Evolutionary conservation across 257 asterid genomes (phyloP).

Genomic region (Solanum infundibuliforme): DNA sequence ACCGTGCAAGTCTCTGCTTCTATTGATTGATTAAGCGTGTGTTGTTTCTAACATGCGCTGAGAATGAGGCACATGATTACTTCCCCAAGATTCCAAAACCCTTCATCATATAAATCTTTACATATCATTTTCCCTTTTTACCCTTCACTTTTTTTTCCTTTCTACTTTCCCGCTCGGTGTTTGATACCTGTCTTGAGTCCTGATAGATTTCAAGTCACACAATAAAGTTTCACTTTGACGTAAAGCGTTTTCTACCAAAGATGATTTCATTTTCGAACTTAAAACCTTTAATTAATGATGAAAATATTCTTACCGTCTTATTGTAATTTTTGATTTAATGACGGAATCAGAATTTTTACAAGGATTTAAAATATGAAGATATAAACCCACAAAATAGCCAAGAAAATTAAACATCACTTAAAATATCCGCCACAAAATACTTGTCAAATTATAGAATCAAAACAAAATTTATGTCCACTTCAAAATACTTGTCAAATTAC

Average conservation of each 20-base stretch:
- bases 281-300: background rate
- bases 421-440: background rate
- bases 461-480: rapidly evolving
- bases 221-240: background rate
- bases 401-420: background rate
- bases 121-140: background rate
- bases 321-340: background rate
- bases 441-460: background rate
- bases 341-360: rapidly evolving
- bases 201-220: background rate
- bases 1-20: background rate
- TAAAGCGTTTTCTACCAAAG: background rate
- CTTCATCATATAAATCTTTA: background rate
- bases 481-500: background rate
- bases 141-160: background rate
- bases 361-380: background rate
- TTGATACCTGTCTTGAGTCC: background rate
- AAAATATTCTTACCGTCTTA: background rate
- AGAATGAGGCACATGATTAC: conserved; percentile 8
- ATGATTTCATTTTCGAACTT: background rate
- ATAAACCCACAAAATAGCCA: background rate
- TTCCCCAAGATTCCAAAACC: conserved; percentile 1
- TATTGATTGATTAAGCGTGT: background rate
- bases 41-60: conserved; percentile 12
- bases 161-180: background rate